Evolutionary conservation across 1,284 basidiomycete species (phyloP), one percentile per base, ranked within the genome.

Genomic region (Pholiota adiposa): DNA sequence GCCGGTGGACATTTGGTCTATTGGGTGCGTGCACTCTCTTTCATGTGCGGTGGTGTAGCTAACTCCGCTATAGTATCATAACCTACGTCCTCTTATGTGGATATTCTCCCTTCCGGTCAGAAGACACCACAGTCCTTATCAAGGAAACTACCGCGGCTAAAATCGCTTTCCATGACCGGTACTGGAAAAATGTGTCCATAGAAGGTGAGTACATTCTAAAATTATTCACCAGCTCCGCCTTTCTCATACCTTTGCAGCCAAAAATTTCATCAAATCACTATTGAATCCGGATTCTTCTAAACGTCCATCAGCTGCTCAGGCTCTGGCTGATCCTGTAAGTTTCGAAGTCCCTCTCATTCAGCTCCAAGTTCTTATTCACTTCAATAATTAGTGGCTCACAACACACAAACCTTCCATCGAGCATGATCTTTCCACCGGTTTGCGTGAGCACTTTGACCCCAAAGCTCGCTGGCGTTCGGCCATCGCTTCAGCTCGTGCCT

Each of bases 1-100:
- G 72, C 87, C 93, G 5, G 96, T 98, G 9, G 97, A 98, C 73
- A 77, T 97, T 41, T 98, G 97, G 97, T 90, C 90, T 52, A 89
- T 90, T 9, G 97, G 97, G 91, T 93, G 65, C 56, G 84, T 21
- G 14, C 33, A 11, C 18, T 27, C 9, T 1, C n/a, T 21, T 19
- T 34, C 12, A 21, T 1, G 2, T 21, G 14, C 3, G 6, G 12
- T 5, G n/a, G 25, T 23, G 8, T 2, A 19, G 14, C n/a, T 31
- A 12, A 33, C 40, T 38, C 14, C 2, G 21, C 41, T 31, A 25
- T n/a, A 95, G 94, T 0, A 87, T 98, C 63, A 97, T 99, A 67
- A 93, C 95, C 12, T 99, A 97, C 73, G 92, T 94, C 51, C 79
- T 96, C 14, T 81, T 97, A 0, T 97, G 95, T 69, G 96, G 96